Conservation (phyloP, 106 monocot genomes). For the Apostasia ramifera region DNA sequence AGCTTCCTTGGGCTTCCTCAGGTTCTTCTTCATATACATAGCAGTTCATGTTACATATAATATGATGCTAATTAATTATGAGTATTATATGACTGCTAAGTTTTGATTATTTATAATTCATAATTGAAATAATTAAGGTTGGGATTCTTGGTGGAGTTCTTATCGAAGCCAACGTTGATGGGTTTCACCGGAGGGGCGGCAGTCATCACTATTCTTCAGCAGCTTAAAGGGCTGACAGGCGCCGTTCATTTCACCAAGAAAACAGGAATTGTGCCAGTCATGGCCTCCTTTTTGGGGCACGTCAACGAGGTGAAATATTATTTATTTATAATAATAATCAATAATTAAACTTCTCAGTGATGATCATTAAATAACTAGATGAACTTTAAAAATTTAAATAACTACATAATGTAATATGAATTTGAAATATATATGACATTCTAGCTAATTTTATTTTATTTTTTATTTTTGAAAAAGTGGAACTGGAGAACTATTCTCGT, state of each 20-base stretch:
- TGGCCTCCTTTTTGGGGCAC: constrained; percentile 46
- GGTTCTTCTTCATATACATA: neutral
- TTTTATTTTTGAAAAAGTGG: constrained; percentile 38
- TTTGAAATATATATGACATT: neutral
- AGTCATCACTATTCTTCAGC: constrained; percentile 71
- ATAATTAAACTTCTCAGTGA: neutral
- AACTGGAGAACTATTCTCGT: constrained; percentile 68
- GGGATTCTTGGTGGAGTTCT: constrained; percentile 76
- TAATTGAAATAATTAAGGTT: constrained; percentile 19
- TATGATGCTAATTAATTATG: no score
- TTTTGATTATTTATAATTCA: no score
- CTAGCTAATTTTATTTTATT: neutral
- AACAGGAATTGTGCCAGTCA: constrained; percentile 60
- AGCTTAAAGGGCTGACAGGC: constrained; percentile 76
- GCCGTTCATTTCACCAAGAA: constrained; percentile 68
- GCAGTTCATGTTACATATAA: neutral
- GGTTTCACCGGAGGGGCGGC: constrained; percentile 89
- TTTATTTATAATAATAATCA: neutral
- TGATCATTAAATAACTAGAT: neutral
- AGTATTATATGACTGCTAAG: no score
- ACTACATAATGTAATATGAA: neutral
- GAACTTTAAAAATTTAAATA: neutral
- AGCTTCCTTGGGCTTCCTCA: neutral
- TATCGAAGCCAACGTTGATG: constrained; percentile 60
- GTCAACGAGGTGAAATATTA: constrained; percentile 35